Evolutionary conservation across 805 yeast genomes (phyloP), one percentile per base, ranked within the genome.

Genomic region (Metschnikowia aberdeeniae): DNA sequence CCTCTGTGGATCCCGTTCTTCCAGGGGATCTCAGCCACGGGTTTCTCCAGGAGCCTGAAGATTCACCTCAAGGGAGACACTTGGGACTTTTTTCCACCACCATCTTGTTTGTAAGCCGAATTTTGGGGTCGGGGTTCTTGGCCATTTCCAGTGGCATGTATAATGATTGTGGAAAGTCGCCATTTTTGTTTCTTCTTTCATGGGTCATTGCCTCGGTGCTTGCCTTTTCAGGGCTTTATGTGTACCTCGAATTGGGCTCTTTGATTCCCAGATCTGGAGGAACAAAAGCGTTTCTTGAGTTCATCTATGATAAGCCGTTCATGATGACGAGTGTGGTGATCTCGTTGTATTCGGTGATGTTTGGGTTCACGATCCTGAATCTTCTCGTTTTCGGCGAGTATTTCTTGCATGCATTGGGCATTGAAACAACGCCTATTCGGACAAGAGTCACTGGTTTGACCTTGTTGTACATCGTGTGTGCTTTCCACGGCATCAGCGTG

Each of bases 61-160:
- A 78, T 19, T 63, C 76, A 1, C 90, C 90, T 1, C 89, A 83
- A 53, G 92, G 92, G 1, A 67, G 92, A 32, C 89, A 84, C 61
- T 60, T 86, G 49, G 92, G 92, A 0, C 60, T 83, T 2, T 82
- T 76, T 53, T 80, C 89, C 6, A 82, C 87, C 0, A 72, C 81
- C 34, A 73, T 82, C 11, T 45, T 84, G 46, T 81, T 83, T 54
- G 72, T 86, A 6, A 79, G 87, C 12, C 67, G 90, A 48, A 85
- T 86, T 34, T 67, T 86, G 10, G 93, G 95, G 0, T 82, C 89
- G 0, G 93, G 93, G 0, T 84, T 86, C 7, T 82, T 85, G 66
- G 83, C 89, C 6, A 78, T 82, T 1, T 84, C 90, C 0, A 76
- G 86, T 14, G 77, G 82, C 22, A 77, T 85, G 27, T 82, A 78